Evolutionary conservation across 2,329 filamentous ascomycete species (phyloP), one percentile per base, ranked within the genome.

Genomic region (Chaetomium globosum): DNA sequence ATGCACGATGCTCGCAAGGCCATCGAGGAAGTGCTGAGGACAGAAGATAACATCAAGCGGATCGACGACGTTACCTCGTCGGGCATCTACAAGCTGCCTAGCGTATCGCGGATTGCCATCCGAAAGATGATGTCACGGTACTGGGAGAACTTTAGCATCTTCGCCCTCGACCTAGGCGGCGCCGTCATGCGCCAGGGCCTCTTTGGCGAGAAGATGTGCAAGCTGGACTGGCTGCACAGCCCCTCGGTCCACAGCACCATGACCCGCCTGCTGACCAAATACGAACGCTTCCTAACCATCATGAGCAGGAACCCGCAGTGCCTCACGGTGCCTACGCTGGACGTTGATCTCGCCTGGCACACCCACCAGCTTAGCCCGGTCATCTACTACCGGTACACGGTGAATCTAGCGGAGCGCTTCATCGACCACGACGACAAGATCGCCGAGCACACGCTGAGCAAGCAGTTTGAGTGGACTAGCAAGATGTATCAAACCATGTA

Each of bases 371-470:
- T 94, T 3, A 84, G 79, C 9, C 89, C 91, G 0, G 72, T 74
- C 2, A 72, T 78, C 3, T 95, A 95, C 77, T 89, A 86, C 71
- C 65, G 74, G 2, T 88, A 84, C 73, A 88, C 85, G 1, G 73
- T 82, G 1, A 62, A 59, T 0, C 74, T 75, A 26, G 82, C 81
- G 0, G 66, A 65, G 1, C 85, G 82, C 57, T 91, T 92, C 72
- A 84, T 94, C 70, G 87, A 93, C 73, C 92, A 96, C 73, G 89
- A 95, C 75, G 92, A 96, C 80, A 94, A 94, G 77, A 87, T 96
- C 26, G 86, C 88, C 57, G 89, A 93, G 71, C 79, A 78, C 16
- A 82, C 81, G 57, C 82, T 96, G 7, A 85, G 85, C 53, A 79
- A 80, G 1, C 80, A 82, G 5, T 95, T 95, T 72, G 86, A 88